These are phyloP conservation scores for Penicillium sp. DNA, from an alignment of 2,329 filamentous ascomycete genomes.

Conservation along the genomic window DNA sequence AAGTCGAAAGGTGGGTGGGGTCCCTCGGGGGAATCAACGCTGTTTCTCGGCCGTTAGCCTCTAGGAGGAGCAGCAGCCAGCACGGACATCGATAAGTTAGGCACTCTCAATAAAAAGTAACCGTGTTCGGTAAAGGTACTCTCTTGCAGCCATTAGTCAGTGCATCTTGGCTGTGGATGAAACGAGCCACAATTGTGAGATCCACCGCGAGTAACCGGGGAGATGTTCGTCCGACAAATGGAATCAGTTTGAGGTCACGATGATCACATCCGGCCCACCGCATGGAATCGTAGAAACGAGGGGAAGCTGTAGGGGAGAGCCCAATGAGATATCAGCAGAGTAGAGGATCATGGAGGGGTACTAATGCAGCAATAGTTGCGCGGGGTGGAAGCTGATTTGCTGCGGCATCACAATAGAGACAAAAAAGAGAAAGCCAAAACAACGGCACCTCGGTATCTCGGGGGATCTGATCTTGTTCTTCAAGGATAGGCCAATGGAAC, in stretches of 20 bases:
- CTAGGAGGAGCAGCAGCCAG: too few relatives aligned
- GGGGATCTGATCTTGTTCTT: neutral
- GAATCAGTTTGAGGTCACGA: conserved; percentile 17
- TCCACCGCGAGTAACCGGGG: conserved; percentile 20
- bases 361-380: neutral
- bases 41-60: neutral
- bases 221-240: conserved; percentile 20
- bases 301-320: neutral
- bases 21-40: neutral
- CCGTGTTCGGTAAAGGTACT: conserved; percentile 3
- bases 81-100: neutral
- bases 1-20: too few relatives aligned
- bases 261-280: conserved; percentile 22
- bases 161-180: neutral
- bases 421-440: neutral
- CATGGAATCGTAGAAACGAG: neutral
- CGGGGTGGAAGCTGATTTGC: too few relatives aligned
- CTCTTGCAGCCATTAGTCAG: neutral
- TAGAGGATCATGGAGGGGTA: neutral
- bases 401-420: too few relatives aligned
- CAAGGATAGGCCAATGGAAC: too few relatives aligned
- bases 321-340: too few relatives aligned
- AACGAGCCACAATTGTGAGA: neutral
- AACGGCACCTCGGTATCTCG: neutral
- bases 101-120: neutral